These are phyloP conservation scores for Psophocarpus tetragonolobus DNA, from an alignment of 306 rosid genomes.

Conservation along the genomic window DNA sequence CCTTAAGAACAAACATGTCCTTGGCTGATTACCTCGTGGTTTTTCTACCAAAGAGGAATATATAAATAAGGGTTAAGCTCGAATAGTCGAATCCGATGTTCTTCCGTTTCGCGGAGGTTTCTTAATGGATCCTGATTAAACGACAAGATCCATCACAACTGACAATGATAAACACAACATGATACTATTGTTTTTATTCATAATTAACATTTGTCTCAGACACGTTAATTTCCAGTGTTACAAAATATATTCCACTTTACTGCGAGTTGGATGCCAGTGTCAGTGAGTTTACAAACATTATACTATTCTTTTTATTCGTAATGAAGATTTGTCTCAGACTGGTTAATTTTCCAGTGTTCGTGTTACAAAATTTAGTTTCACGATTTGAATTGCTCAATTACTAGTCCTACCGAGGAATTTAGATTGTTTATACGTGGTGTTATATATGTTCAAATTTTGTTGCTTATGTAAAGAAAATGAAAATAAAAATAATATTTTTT, in stretches of 20 bases:
- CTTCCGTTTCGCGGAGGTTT: slow-evolving; percentile 25
- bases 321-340: too few species aligned
- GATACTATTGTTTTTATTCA: slow-evolving; percentile 1
- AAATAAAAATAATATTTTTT: background rate
- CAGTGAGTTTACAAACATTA: too few species aligned
- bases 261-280: background rate
- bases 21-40: slow-evolving; percentile 23
- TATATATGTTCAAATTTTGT: background rate
- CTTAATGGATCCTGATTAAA: slow-evolving; percentile 14
- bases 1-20: background rate
- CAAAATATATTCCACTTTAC: background rate
- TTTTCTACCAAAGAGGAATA: slow-evolving; percentile 23
- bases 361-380: background rate
- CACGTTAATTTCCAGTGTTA: background rate
- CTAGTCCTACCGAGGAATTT: too few species aligned
- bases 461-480: too few species aligned
- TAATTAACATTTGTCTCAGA: slow-evolving; percentile 4
- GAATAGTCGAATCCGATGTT: slow-evolving; percentile 47
- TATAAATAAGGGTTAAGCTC: background rate
- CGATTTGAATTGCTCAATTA: background rate
- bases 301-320: too few species aligned
- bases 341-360: too few species aligned
- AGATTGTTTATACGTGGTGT: too few species aligned
- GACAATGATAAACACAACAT: slow-evolving; percentile 21
- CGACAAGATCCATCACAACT: slow-evolving; percentile 38